Conservation (phyloP, 2,329 filamentous ascomycete genomes). For the Trichophaea hybrida region DNA sequence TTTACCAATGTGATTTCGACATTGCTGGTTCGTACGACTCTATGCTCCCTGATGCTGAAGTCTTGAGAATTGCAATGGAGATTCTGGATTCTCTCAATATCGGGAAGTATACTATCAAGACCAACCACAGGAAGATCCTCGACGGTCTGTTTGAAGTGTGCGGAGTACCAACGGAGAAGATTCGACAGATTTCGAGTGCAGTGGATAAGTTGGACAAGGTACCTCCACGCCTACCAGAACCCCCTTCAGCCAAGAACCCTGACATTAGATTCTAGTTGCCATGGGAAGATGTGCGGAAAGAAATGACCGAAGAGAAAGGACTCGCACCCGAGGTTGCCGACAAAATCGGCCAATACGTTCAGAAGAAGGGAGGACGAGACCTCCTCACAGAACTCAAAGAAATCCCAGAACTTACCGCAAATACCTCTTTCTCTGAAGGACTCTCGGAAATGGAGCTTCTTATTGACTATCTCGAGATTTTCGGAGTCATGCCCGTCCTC, state of each 20-base stretch:
- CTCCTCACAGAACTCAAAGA: slow-evolving; percentile 55
- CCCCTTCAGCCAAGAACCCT: not conserved
- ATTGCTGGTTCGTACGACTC: slow-evolving; percentile 77
- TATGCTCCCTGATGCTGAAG: slow-evolving; percentile 86
- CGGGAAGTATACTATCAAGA: slow-evolving; percentile 63
- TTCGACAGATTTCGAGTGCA: slow-evolving; percentile 76
- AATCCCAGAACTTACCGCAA: slow-evolving; percentile 53
- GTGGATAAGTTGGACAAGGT: slow-evolving; percentile 89
- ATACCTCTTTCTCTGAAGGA: slow-evolving; percentile 62
- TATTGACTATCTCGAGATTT: slow-evolving; percentile 67
- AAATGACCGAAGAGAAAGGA: slow-evolving; percentile 89
- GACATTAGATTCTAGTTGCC: slow-evolving; percentile 37
- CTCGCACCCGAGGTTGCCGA: slow-evolving; percentile 63
- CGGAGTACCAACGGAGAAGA: slow-evolving; percentile 74
- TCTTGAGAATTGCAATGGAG: slow-evolving; percentile 69
- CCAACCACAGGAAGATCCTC: slow-evolving; percentile 89
- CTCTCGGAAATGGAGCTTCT: slow-evolving; percentile 67
- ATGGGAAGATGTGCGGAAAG: slow-evolving; percentile 77
- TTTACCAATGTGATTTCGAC: slow-evolving; percentile 96
- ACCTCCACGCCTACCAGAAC: not conserved
- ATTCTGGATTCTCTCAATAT: slow-evolving; percentile 60
- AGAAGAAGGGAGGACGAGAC: slow-evolving; percentile 52
- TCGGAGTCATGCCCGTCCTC: slow-evolving; percentile 55
- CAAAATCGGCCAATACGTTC: slow-evolving; percentile 73
- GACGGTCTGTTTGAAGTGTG: slow-evolving; percentile 86